Evolutionary conservation across 169 alveolate genomes (phyloP), one percentile per base, ranked within the genome.

Genomic region (Besnoitia besnoiti): DNA sequence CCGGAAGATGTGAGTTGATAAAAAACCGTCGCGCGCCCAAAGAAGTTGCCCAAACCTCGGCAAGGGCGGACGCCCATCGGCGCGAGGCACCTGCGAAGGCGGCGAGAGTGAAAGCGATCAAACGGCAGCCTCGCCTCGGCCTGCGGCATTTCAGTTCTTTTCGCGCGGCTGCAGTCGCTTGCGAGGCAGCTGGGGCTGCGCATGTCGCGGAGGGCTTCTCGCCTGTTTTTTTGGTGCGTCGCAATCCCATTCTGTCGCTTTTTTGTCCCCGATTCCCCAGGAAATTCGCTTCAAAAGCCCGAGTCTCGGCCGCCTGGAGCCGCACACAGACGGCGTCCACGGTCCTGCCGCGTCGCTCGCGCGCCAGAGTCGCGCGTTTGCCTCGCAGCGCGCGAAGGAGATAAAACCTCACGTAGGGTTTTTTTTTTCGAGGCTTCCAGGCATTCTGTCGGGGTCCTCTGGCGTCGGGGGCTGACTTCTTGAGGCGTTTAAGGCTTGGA

Each of bases 261-360:
- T 67, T n/a, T 35, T 16, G 14, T 5, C 33, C 7, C 14, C 49
- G 14, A 4, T 47, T 76, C 51, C 50, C n/a, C 85, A 35, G 49
- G 8, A 4, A n/a, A 8, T 39, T 51, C 61, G 35, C 10, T 77
- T 77, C 40, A 40, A 37, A 37, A 8, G 59, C 3, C n/a, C 87
- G 21, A 77, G 87, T 24, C 21, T 42, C 50, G 87, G 87, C 39
- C 87, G 87, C 61, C 59, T 77, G 59, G 59, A 77, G 59, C 87
- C 88, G 35, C 62, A 19, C 37, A 87, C 91, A 2, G 91, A 87
- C 85, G 91, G 91, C 27, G 85, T 87, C 27, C 91, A 87, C 67
- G 49, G 67, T 46, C 59, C 61, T 27, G 14, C 67, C 61, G 40
- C 82, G 79, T 10, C 51, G n/a, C 91, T 24, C 33, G 55, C 46